A percentile compares a stretch with the other conserved stretches of the same genome.
These are phyloP conservation scores for Medicago arabica DNA, from an alignment of 306 rosid species.

Conservation along the genomic window DNA sequence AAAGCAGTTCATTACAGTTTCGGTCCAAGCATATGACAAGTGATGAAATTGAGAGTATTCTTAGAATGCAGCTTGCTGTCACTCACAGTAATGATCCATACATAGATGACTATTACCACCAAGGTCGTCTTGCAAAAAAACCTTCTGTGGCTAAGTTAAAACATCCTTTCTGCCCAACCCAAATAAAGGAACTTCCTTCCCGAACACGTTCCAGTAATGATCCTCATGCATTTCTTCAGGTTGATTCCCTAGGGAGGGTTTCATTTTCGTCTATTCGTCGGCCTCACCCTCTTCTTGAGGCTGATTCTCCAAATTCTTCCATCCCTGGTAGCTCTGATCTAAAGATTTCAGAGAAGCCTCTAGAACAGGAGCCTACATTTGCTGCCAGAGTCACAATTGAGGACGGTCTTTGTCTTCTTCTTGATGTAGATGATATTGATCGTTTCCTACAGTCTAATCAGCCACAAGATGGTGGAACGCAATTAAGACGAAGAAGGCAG, in stretches of 20 bases:
- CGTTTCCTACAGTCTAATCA: slow-evolving; percentile 53
- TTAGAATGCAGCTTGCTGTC: slow-evolving; percentile 64
- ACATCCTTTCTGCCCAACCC: slow-evolving; percentile 59
- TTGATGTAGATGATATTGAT: slow-evolving; percentile 63
- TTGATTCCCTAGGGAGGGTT: slow-evolving; percentile 61
- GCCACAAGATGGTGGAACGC: slow-evolving; percentile 61
- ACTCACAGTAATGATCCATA: slow-evolving; percentile 62
- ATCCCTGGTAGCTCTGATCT: slow-evolving; percentile 51
- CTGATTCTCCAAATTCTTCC: slow-evolving; percentile 55
- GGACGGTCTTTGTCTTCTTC: slow-evolving; percentile 64
- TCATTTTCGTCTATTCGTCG: slow-evolving; percentile 61
- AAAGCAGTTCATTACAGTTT: slow-evolving; percentile 54
- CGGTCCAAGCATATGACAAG: slow-evolving; percentile 62
- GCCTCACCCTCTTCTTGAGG: slow-evolving; percentile 61
- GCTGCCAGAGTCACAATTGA: slow-evolving; percentile 64
- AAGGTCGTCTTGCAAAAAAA: slow-evolving; percentile 57
- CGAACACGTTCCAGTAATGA: slow-evolving; percentile 57
- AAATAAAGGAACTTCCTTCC: slow-evolving; percentile 56
- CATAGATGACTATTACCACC: slow-evolving; percentile 61
- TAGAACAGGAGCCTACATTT: slow-evolving; percentile 59
- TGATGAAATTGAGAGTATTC: slow-evolving; percentile 67
- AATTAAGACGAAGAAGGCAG: slow-evolving; percentile 59
- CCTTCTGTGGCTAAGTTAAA: slow-evolving; percentile 52
- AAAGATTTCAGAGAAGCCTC: slow-evolving; percentile 55
- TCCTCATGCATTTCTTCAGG: slow-evolving; percentile 53